Percentiles rank a stretch among this genome's conserved stretches.
Conservation (phyloP, 805 yeast species). For the Candida piceae region DNA sequence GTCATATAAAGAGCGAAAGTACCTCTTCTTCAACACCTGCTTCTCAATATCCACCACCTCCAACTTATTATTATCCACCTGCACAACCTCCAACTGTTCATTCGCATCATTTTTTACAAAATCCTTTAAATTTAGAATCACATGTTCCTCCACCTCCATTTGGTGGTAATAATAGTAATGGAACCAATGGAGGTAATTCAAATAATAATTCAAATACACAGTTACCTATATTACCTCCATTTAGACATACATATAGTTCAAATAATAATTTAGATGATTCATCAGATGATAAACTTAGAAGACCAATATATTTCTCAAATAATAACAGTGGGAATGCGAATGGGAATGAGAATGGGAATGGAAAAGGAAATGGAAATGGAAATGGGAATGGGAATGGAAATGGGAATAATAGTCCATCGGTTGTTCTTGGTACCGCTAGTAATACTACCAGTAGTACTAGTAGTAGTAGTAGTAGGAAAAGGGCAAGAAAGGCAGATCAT, state of each 20-base stretch:
- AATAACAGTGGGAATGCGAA: not conserved
- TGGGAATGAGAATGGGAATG: too few species aligned
- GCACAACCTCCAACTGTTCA: slow-evolving; percentile 2
- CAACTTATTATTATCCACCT: slow-evolving; percentile 5
- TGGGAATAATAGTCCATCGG: too few species aligned
- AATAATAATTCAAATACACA: not conserved
- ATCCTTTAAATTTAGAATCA: slow-evolving; percentile 4
- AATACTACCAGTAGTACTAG: too few species aligned
- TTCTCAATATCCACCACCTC: slow-evolving; percentile 4
- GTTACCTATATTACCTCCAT: not conserved
- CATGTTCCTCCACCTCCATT: slow-evolving; percentile 6
- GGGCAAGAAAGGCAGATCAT: slow-evolving; percentile 29
- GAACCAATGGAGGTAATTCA: not conserved
- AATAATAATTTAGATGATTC: not conserved
- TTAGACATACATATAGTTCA: not conserved
- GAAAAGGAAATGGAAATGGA: too few species aligned
- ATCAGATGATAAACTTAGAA: not conserved
- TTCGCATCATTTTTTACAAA: slow-evolving; percentile 1
- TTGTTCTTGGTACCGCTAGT: too few species aligned
- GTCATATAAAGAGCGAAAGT: slow-evolving; percentile 11
- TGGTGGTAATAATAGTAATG: too few species aligned
- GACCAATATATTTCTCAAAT: not conserved
- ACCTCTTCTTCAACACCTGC: slow-evolving; percentile 4
- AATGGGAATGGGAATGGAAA: too few species aligned
- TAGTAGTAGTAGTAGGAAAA: slow-evolving; percentile 20